Evolutionary conservation across 2,329 filamentous ascomycete genomes (phyloP).

Genomic region (Penicillium nordicum): DNA sequence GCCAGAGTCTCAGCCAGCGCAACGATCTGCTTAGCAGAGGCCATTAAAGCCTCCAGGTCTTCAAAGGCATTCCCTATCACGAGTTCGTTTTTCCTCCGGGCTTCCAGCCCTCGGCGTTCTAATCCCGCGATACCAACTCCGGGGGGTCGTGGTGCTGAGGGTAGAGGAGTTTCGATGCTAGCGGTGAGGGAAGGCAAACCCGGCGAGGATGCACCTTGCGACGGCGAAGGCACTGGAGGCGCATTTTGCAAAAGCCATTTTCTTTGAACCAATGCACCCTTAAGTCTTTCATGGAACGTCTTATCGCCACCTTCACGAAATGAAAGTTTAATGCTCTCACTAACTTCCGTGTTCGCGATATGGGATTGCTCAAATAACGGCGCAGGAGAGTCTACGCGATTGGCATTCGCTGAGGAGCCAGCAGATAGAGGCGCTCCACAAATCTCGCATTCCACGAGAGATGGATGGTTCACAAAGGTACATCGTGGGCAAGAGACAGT

Average conservation of each 20-base stretch:
- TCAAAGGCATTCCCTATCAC: slow-evolving; percentile 94
- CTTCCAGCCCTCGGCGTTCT: slow-evolving; percentile 77
- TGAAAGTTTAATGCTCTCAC: slow-evolving; percentile 82
- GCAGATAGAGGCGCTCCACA: slow-evolving; percentile 73
- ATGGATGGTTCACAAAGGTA: slow-evolving; percentile 91
- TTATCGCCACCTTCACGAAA: slow-evolving; percentile 87
- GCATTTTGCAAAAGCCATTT: slow-evolving; percentile 94
- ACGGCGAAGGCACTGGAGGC: slow-evolving; percentile 73
- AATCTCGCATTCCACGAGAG: slow-evolving; percentile 80
- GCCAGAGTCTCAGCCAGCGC: slow-evolving; percentile 87
- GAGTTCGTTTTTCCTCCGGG: slow-evolving; percentile 87
- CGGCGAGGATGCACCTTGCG: slow-evolving; percentile 32
- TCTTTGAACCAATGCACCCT: slow-evolving; percentile 80
- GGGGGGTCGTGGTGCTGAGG: slow-evolving; percentile 44
- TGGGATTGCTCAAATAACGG: slow-evolving; percentile 56
- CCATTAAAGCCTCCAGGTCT: slow-evolving; percentile 94
- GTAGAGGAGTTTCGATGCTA: slow-evolving; percentile 22
- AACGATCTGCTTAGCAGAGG: slow-evolving; percentile 92
- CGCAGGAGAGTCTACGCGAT: slow-evolving; percentile 72
- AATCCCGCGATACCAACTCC: slow-evolving; percentile 87
- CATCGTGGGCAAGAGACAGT: slow-evolving; percentile 70
- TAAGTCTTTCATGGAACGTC: slow-evolving; percentile 84
- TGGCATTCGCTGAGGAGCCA: slow-evolving; percentile 41
- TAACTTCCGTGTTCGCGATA: slow-evolving; percentile 55
- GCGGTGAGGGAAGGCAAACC: slow-evolving; percentile 25